Percentiles rank a stretch among this genome's conserved stretches.
Evolutionary conservation across 2,329 filamentous ascomycete genomes (phyloP).

Genomic region (Ophiostoma sp.): DNA sequence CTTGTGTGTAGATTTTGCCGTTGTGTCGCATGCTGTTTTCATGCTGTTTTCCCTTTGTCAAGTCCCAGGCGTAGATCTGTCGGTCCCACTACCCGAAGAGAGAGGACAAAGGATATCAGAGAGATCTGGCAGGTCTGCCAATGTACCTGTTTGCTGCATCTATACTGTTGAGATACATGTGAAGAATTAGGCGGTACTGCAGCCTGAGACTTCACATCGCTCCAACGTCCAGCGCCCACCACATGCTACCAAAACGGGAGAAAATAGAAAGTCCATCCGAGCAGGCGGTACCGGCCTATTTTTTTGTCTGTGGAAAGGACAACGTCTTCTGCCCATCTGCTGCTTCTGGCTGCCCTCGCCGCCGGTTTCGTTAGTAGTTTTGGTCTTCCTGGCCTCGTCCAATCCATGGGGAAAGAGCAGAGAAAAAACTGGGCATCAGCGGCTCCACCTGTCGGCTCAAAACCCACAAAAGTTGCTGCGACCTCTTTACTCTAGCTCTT

Average conservation of each 20-base stretch:
- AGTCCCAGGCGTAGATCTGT: not conserved
- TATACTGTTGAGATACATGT: not conserved
- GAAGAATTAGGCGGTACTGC: not conserved
- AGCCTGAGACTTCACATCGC: not conserved
- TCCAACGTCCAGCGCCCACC: not conserved
- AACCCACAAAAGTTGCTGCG: constrained; percentile 17
- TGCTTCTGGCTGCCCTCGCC: not conserved
- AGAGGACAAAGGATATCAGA: not conserved
- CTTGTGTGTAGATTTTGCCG: not conserved
- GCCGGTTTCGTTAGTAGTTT: not conserved
- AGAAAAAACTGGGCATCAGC: constrained; percentile 9
- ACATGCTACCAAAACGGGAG: not conserved
- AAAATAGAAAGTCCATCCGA: not conserved
- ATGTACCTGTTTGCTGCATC: not conserved
- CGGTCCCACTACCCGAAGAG: not conserved
- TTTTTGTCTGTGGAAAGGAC: not conserved
- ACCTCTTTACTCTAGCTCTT: not conserved
- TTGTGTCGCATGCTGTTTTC: not conserved
- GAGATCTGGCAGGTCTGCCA: not conserved
- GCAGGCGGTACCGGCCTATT: not conserved
- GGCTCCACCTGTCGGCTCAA: not conserved
- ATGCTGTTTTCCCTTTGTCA: not conserved
- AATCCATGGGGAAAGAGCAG: not conserved
- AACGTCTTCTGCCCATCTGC: not conserved
- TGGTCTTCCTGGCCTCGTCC: not conserved